Percentiles rank a stretch among this genome's conserved stretches.
phyloP scores from a whole-genome alignment of 805 yeast genomes.

The Geotrichum ghanense region DNA sequence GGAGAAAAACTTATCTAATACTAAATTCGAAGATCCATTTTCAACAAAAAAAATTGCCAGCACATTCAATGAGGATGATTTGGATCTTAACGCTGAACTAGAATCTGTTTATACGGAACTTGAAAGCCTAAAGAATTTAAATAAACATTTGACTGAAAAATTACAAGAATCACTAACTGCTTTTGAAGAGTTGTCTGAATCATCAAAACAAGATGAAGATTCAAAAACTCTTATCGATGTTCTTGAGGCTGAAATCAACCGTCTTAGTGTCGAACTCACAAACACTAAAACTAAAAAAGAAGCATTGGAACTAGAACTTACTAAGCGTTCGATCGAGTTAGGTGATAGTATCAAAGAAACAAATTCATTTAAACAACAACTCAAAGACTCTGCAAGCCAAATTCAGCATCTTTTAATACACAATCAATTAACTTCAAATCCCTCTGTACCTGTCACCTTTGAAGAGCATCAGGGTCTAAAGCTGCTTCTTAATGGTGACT shows the following conservation, averaged over 20 bases:
- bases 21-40: conserved; percentile 9
- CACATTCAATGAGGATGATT: conserved; percentile 10
- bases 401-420: conserved; percentile 58
- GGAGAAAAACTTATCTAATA: conserved; percentile 9
- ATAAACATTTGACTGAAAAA: conserved; percentile 52
- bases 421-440: conserved; percentile 45
- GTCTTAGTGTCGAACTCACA: conserved; percentile 44
- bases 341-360: conserved; percentile 38
- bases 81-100: background rate
- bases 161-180: conserved; percentile 52
- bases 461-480: conserved; percentile 58
- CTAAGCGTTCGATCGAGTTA: conserved; percentile 28
- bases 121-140: background rate
- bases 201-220: conserved; percentile 40
- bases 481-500: conserved; percentile 33
- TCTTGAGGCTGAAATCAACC: conserved; percentile 55
- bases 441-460: conserved; percentile 42
- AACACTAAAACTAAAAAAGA: conserved; percentile 27
- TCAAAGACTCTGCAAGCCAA: conserved; percentile 70
- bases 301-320: conserved; percentile 36
- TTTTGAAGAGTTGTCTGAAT: conserved; percentile 33
- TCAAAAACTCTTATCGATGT: conserved; percentile 60
- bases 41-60: conserved; percentile 10
- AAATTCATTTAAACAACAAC: conserved; percentile 40
- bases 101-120: background rate